phyloP scores from a whole-genome alignment of 306 rosid species.

The Cucumis melo region DNA sequence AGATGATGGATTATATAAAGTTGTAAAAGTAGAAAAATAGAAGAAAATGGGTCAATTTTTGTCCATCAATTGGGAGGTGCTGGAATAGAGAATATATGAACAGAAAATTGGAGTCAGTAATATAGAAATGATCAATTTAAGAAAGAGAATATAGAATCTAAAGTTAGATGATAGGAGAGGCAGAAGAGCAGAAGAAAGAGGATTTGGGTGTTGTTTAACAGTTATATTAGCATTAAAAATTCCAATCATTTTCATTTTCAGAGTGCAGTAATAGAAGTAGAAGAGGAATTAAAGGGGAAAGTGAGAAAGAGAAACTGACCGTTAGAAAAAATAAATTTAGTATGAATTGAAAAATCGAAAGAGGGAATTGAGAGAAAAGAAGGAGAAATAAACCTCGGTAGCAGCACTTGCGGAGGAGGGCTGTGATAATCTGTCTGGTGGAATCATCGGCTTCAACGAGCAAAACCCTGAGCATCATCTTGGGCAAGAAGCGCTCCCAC shows the following conservation, averaged over 20 bases:
- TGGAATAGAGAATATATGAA: not conserved
- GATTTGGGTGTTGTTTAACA: not conserved
- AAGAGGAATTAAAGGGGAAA: not conserved
- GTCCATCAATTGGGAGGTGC: not conserved
- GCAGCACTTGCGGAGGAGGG: constrained; percentile 87
- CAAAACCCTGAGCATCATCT: constrained; percentile 57
- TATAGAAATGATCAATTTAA: not conserved
- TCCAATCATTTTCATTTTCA: too few relatives aligned
- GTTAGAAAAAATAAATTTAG: too few relatives aligned
- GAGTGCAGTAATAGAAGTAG: too few relatives aligned
- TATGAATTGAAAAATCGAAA: not conserved
- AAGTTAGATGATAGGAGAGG: not conserved
- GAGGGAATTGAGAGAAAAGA: not conserved
- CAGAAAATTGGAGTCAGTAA: not conserved
- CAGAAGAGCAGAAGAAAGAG: not conserved
- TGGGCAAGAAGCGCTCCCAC: constrained; percentile 72
- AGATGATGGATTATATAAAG: not conserved
- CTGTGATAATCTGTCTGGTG: constrained; percentile 79
- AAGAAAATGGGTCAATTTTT: not conserved
- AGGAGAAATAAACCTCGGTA: constrained; percentile 46
- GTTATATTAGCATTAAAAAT: not conserved
- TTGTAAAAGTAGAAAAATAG: not conserved
- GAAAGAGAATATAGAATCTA: not conserved
- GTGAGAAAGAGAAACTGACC: too few relatives aligned
- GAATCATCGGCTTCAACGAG: constrained; percentile 92